A percentile compares a stretch with the other conserved stretches of the same genome.
Evolutionary conservation across 2,329 filamentous ascomycete genomes (phyloP).

Genomic region (Hypoxylon sp.): DNA sequence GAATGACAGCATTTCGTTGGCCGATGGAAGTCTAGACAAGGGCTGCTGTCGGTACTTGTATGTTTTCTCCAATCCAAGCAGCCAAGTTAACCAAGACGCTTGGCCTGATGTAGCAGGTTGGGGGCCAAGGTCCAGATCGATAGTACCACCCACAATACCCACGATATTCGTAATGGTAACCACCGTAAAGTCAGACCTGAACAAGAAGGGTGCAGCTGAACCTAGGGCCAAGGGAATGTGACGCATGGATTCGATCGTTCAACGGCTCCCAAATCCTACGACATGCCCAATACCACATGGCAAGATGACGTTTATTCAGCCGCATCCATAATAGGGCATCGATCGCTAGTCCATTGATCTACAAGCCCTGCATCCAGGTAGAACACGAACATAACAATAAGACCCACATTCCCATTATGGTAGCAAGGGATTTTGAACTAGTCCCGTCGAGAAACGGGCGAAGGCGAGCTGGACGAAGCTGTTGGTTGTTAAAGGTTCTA

Average conservation of each 20-base stretch:
- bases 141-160: slow-evolving; percentile 19
- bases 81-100: slow-evolving; percentile 5
- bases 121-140: slow-evolving; percentile 12
- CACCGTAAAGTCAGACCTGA: slow-evolving; percentile 1
- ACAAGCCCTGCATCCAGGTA: neutral
- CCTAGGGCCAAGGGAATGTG: slow-evolving; percentile 5
- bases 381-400: neutral
- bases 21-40: slow-evolving; percentile 19
- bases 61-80: slow-evolving; percentile 17
- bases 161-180: slow-evolving; percentile 16
- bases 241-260: slow-evolving; percentile 9
- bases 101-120: slow-evolving; percentile 13
- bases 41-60: slow-evolving; percentile 21
- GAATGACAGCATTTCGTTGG: slow-evolving; percentile 19
- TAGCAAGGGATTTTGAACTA: slow-evolving; percentile 7
- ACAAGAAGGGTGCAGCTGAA: slow-evolving; percentile 26
- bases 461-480: slow-evolving; percentile 1
- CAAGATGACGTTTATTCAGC: slow-evolving; percentile 30
- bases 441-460: slow-evolving; percentile 1
- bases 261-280: slow-evolving; percentile 27
- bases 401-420: slow-evolving; percentile 10
- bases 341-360: slow-evolving; percentile 14
- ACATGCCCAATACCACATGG: slow-evolving; percentile 11
- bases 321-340: slow-evolving; percentile 24
- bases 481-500: slow-evolving; percentile 7